Evolutionary conservation across 83 land plant species (phyloP).

Genomic region (Larix sibirica): DNA sequence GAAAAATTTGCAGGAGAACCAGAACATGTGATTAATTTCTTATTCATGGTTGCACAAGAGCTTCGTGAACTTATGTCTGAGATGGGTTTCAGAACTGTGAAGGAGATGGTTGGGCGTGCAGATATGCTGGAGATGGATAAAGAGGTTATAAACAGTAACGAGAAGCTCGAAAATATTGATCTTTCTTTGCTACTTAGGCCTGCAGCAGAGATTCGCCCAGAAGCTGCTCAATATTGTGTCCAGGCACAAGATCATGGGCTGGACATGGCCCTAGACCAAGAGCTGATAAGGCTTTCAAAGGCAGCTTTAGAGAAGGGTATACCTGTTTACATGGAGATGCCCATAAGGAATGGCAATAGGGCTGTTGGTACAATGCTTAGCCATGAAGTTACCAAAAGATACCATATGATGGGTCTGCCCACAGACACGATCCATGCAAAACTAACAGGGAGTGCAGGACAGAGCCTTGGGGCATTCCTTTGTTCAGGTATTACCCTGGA

Average conservation of each 20-base stretch:
- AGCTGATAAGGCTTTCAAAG: constrained; percentile 63
- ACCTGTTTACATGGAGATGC: constrained; percentile 84
- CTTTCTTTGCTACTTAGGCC: constrained; percentile 88
- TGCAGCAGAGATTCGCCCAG: constrained; percentile 94
- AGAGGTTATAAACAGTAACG: constrained; percentile 66
- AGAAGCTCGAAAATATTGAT: constrained; percentile 88
- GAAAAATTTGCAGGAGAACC: constrained; percentile 98
- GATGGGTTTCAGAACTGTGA: constrained; percentile 80
- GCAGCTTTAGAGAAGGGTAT: constrained; percentile 68
- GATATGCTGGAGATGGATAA: constrained; percentile 93
- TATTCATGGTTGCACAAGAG: constrained; percentile 98
- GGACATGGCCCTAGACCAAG: constrained; percentile 86
- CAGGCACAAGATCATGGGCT: constrained; percentile 95
- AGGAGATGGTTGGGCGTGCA: constrained; percentile 96
- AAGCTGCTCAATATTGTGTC: constrained; percentile 91
- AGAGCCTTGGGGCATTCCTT: constrained; percentile 95
- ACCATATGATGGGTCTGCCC: constrained; percentile 75
- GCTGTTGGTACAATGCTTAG: constrained; percentile 99
- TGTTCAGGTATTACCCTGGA: constrained; percentile 95
- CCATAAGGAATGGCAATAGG: constrained; percentile 82
- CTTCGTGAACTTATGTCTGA: constrained; percentile 89
- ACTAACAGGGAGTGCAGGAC: constrained; percentile 94
- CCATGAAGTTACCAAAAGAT: constrained; percentile 97
- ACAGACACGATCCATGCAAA: constrained; percentile 87
- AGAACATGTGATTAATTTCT: constrained; percentile 95